Base-by-base conservation (phyloP, 371 early-diverging fungal species). In the Mucor sp. region DNA sequence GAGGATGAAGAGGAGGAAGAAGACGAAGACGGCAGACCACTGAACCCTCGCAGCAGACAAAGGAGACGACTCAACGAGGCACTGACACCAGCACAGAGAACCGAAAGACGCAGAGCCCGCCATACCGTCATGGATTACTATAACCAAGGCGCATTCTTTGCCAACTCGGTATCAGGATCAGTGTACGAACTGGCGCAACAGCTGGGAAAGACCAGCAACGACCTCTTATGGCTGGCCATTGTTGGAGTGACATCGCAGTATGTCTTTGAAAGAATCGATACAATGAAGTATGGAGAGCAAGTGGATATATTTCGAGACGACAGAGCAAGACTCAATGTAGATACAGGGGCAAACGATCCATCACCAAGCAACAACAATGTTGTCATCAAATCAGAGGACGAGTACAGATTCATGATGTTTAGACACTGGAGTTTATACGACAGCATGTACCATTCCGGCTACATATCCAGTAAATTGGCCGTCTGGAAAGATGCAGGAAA, bases 381-480 rank as follows among this genome's bases (percentile, higher is more conserved):
- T 30, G 63, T 61, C n/a, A 77, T 81, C 35, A 74, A 72, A 55
- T 67, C 69, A 30, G 84, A 81, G 8, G 89, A 90, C 19, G 96
- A 95, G 75, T 92, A 94, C 60, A 76, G 90, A 47, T 89, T 97
- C 55, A 87, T 92, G 87, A 77, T 97, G 74, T 87, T 93, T 59
- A 83, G 96, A 50, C 97, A 97, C 74, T 97, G 97, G 97, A 92
- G 90, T 28, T 74, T 97, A 21, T 90, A 91, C 68, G 94, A 92
- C 32, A 87, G 91, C 62, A 90, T 97, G 94, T 90, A 87, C 58
- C 92, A 92, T 76, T 93, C 95, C 25, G 84, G 89, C 8, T 96
- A 94, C 68, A 92, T 96, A 9, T 90, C 90, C 6, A 88, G 93
- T 25, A 89, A 90, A 68, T 80, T 97, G 33, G 94, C 92, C 12